These are phyloP conservation scores for Cymbidium sinense DNA, from an alignment of 106 monocot species.

Conservation along the genomic window DNA sequence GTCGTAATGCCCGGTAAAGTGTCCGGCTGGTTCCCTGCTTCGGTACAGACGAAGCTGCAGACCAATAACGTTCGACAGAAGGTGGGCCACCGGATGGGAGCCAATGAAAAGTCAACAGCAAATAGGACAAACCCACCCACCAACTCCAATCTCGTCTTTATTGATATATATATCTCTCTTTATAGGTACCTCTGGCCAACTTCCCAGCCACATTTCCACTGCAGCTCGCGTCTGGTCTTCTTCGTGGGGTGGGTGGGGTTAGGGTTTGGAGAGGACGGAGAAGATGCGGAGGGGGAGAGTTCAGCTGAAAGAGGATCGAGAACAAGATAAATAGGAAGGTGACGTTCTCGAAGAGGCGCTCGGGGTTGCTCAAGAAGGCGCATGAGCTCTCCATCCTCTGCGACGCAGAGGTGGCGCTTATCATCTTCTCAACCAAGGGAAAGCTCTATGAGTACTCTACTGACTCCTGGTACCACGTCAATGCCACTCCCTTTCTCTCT, in stretches of 20 bases:
- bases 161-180: no score
- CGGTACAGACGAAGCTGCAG: neutral
- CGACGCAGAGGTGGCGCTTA: constrained; percentile 3
- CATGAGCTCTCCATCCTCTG: constrained; percentile 1
- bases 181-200: neutral
- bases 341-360: constrained; percentile 1
- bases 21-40: neutral
- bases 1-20: neutral
- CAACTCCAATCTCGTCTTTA: no score
- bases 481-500: neutral
- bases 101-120: constrained; percentile 1
- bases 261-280: neutral
- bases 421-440: constrained; percentile 1
- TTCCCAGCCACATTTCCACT: neutral
- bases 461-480: neutral
- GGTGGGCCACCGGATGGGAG: neutral
- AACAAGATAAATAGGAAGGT: constrained; percentile 2
- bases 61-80: neutral
- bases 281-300: neutral
- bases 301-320: constrained; percentile 3
- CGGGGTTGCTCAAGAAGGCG: constrained; percentile 4
- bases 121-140: neutral
- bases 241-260: neutral
- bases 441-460: constrained; percentile 7
- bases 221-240: neutral